Conservation (phyloP, 352 stramenopile species). For the Globisporangium emineosum region DNA sequence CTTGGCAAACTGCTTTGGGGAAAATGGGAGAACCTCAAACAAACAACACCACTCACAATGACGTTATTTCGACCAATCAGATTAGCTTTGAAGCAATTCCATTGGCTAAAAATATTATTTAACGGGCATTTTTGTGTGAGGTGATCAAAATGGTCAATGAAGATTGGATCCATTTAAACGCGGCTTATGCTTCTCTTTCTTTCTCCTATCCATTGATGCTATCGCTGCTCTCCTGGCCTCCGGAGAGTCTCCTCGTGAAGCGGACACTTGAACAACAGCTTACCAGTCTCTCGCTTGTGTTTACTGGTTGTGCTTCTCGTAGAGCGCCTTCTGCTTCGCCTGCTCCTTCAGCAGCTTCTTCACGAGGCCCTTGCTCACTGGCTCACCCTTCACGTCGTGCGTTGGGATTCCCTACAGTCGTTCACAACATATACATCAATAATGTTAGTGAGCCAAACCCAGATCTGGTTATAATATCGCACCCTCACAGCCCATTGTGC, state of each 20-base stretch:
- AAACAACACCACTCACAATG: not conserved
- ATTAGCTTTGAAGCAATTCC: no score
- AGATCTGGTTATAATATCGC: no score
- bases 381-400: conserved; percentile 89
- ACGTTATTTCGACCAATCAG: no score
- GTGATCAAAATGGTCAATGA: not conserved
- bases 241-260: not conserved
- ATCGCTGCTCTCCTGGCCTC: not conserved
- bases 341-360: conserved; percentile 99
- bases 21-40: not conserved
- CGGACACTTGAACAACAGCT: not conserved
- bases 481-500: no score
- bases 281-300: not conserved
- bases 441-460: not conserved
- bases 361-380: conserved; percentile 92
- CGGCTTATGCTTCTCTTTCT: not conserved
- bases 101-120: no score
- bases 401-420: conserved; percentile 93
- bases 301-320: conserved; percentile 68
- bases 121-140: not conserved
- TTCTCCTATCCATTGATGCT: not conserved
- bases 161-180: conserved; percentile 3
- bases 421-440: not conserved
- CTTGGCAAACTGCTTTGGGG: not conserved
- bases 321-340: conserved; percentile 93